Evolutionary conservation across 1,139 yeast species (phyloP).

Genomic region (Wickerhamiella infanticola): DNA sequence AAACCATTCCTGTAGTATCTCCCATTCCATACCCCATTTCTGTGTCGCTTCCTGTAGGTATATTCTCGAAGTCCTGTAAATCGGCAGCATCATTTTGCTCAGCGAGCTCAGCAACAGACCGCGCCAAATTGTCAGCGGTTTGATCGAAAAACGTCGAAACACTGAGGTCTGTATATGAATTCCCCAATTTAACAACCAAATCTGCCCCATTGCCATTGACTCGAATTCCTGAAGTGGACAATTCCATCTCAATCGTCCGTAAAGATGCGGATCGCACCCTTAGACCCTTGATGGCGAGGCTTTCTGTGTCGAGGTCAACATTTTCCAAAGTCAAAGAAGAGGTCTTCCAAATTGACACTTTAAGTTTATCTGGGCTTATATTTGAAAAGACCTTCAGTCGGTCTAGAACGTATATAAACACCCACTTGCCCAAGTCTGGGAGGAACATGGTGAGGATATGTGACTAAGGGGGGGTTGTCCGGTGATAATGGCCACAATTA

Average conservation of each 20-base stretch:
- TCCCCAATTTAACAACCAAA: slow-evolving; percentile 34
- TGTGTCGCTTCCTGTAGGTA: slow-evolving; percentile 9
- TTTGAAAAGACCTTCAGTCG: slow-evolving; percentile 75
- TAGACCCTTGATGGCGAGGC: slow-evolving; percentile 49
- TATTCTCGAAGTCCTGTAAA: not conserved
- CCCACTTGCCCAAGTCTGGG: slow-evolving; percentile 46
- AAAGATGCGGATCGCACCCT: slow-evolving; percentile 49
- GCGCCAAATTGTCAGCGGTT: slow-evolving; percentile 35
- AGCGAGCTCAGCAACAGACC: slow-evolving; percentile 19
- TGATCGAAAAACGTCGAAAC: slow-evolving; percentile 43
- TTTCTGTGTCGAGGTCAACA: slow-evolving; percentile 58
- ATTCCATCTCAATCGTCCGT: slow-evolving; percentile 34
- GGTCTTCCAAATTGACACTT: slow-evolving; percentile 49
- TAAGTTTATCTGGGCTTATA: slow-evolving; percentile 64
- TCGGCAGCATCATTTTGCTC: slow-evolving; percentile 12
- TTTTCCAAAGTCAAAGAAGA: slow-evolving; percentile 43
- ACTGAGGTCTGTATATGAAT: slow-evolving; percentile 11
- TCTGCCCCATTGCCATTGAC: slow-evolving; percentile 43
- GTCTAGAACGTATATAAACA: slow-evolving; percentile 62
- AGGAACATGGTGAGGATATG: slow-evolving; percentile 10
- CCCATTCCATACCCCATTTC: slow-evolving; percentile 24
- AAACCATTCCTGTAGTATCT: slow-evolving; percentile 39
- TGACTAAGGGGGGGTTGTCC: not conserved
- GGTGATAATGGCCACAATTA: too few species aligned
- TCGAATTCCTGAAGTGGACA: slow-evolving; percentile 49